These are phyloP conservation scores for Gamarada debralockiae DNA, from an alignment of 495 filamentous ascomycete genomes.

Conservation along the genomic window DNA sequence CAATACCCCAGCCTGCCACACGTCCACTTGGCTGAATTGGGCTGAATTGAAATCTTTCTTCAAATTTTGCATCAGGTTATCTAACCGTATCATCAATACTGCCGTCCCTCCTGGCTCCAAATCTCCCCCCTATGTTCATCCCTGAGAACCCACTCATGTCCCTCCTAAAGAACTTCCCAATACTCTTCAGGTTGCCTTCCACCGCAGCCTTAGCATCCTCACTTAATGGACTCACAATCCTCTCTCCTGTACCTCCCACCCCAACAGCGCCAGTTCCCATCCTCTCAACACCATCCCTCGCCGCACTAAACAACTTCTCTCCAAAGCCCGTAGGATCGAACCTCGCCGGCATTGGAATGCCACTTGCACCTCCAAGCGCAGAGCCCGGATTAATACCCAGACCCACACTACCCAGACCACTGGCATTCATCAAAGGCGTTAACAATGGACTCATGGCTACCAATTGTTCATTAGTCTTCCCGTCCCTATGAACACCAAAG, in stretches of 20 bases:
- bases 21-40: too few relatives aligned
- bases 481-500: constrained; percentile 68
- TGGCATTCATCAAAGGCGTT: constrained; percentile 51
- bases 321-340: constrained; percentile 77
- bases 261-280: constrained; percentile 60
- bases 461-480: constrained; percentile 43
- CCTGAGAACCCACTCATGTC: constrained; percentile 80
- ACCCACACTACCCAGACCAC: constrained; percentile 26
- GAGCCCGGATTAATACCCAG: constrained; percentile 29
- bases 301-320: constrained; percentile 71
- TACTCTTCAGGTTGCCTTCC: constrained; percentile 89
- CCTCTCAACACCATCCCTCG: constrained; percentile 85
- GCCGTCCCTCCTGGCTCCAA: constrained; percentile 20
- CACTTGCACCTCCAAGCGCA: constrained; percentile 30
- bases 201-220: constrained; percentile 53
- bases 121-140: constrained; percentile 44
- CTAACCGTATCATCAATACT: constrained; percentile 22
- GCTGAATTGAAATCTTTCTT: too few relatives aligned
- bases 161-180: constrained; percentile 92
- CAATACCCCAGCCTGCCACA: too few relatives aligned
- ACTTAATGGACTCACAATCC: constrained; percentile 20
- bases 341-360: constrained; percentile 43
- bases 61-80: too few relatives aligned
- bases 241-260: constrained; percentile 30
- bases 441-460: constrained; percentile 55